These are phyloP conservation scores for Forsythia viridissima DNA, from an alignment of 257 asterid genomes.

Conservation along the genomic window DNA sequence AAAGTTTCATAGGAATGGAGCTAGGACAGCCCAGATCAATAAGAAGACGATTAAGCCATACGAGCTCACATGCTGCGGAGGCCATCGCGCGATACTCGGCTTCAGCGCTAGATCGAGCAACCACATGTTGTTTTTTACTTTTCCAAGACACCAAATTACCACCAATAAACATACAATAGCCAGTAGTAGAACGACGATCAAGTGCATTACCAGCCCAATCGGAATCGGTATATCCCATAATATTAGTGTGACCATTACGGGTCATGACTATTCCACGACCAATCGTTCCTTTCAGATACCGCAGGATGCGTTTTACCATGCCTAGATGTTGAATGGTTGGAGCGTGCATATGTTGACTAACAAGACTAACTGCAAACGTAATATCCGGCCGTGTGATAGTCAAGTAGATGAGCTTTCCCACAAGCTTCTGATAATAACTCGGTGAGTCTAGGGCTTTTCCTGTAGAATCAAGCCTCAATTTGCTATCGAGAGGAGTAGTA, in stretches of 20 bases:
- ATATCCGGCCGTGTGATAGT: too few species aligned
- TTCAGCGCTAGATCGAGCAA: too few species aligned
- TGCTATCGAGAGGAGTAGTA: too few species aligned
- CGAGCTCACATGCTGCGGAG: not conserved
- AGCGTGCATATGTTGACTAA: not conserved
- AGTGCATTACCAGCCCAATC: not conserved
- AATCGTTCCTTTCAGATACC: not conserved
- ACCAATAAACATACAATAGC: not conserved
- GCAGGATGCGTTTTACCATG: not conserved
- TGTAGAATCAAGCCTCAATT: too few species aligned
- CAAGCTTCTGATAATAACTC: too few species aligned
- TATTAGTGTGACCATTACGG: not conserved
- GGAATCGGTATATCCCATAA: slow-evolving; percentile 4
- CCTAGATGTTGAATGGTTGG: not conserved
- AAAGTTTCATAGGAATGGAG: not conserved
- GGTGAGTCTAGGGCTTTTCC: too few species aligned
- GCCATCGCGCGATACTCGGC: not conserved
- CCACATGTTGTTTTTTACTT: slow-evolving; percentile 6
- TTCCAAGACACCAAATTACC: not conserved
- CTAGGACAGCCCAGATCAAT: not conserved
- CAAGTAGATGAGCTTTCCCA: too few species aligned
- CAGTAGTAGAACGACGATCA: not conserved
- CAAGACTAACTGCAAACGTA: not conserved
- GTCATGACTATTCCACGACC: not conserved
- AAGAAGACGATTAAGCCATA: not conserved